These are phyloP conservation scores for Phyllosticta citrichinensis DNA, from an alignment of 2,329 filamentous ascomycete genomes.

Conservation along the genomic window DNA sequence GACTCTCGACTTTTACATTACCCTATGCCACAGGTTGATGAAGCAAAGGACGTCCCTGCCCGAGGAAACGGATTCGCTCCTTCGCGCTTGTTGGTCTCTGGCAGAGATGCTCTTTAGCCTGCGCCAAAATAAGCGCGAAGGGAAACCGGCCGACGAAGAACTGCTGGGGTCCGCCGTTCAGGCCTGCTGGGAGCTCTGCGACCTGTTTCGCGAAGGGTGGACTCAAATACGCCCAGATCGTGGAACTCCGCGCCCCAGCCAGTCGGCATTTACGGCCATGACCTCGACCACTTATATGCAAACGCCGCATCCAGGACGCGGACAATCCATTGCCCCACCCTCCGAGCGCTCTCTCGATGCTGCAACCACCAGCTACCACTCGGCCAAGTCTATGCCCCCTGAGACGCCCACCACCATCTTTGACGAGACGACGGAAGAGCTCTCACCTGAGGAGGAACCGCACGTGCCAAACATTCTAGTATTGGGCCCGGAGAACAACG, in stretches of 20 bases:
- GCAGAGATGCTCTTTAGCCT: slow-evolving; percentile 91
- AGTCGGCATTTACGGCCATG: slow-evolving; percentile 57
- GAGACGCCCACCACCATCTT: slow-evolving; percentile 95
- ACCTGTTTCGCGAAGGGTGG: slow-evolving; percentile 89
- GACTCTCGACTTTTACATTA: slow-evolving; percentile 90
- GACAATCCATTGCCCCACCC: slow-evolving; percentile 17
- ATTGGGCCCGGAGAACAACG: slow-evolving; percentile 56
- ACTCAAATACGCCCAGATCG: slow-evolving; percentile 78
- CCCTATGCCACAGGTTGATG: slow-evolving; percentile 90
- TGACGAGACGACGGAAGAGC: slow-evolving; percentile 56
- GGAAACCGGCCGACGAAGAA: slow-evolving; percentile 66
- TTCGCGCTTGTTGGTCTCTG: slow-evolving; percentile 79
- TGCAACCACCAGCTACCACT: slow-evolving; percentile 34
- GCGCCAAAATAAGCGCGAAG: slow-evolving; percentile 69
- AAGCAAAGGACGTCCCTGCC: slow-evolving; percentile 73
- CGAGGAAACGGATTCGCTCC: slow-evolving; percentile 72
- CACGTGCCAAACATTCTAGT: slow-evolving; percentile 82
- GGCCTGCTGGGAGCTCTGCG: slow-evolving; percentile 89
- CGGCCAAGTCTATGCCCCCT: slow-evolving; percentile 39
- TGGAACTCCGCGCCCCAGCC: slow-evolving; percentile 72
- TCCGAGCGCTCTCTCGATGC: slow-evolving; percentile 22
- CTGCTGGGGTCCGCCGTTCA: slow-evolving; percentile 79
- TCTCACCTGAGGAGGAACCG: slow-evolving; percentile 68
- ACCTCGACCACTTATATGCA: background rate
- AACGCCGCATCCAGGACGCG: background rate